Evolutionary conservation across 768 basidiomycete genomes (phyloP).

Genomic region (Leccinum olivaceopallidum): DNA sequence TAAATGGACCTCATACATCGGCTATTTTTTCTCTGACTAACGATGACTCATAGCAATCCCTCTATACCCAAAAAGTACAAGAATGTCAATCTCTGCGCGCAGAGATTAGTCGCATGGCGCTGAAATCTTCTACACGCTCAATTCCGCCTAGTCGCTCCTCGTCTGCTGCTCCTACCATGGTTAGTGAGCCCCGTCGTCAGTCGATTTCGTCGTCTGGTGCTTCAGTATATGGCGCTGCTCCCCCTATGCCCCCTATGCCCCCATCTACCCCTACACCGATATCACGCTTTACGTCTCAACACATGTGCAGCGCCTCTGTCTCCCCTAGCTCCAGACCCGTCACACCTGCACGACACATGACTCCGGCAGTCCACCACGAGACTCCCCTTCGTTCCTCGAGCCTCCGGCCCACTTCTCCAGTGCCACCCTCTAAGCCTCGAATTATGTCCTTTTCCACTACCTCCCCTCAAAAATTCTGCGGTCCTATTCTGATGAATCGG

Average conservation of each 20-base stretch:
- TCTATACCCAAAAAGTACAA: slow-evolving; percentile 67
- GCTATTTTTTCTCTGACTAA: slow-evolving; percentile 12
- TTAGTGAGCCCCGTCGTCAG: slow-evolving; percentile 31
- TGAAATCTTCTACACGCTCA: slow-evolving; percentile 30
- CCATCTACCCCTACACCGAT: slow-evolving; percentile 48
- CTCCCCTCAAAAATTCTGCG: slow-evolving; percentile 57
- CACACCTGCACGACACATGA: slow-evolving; percentile 32
- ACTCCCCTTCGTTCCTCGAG: slow-evolving; percentile 32
- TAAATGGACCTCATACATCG: background rate
- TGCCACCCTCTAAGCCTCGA: slow-evolving; percentile 45
- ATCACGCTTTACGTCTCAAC: slow-evolving; percentile 53
- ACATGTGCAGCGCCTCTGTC: slow-evolving; percentile 56
- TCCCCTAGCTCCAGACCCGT: slow-evolving; percentile 38
- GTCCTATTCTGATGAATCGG: slow-evolving; percentile 67
- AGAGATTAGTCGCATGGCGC: slow-evolving; percentile 57
- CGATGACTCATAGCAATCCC: slow-evolving; percentile 46
- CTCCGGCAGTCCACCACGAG: slow-evolving; percentile 31
- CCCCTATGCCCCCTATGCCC: slow-evolving; percentile 39
- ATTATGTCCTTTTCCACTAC: slow-evolving; percentile 46
- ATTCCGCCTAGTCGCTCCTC: slow-evolving; percentile 27
- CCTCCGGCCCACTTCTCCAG: slow-evolving; percentile 31
- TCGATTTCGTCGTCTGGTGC: slow-evolving; percentile 33
- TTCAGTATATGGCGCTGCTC: slow-evolving; percentile 34
- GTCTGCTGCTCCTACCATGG: slow-evolving; percentile 27
- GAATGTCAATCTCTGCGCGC: slow-evolving; percentile 68